A percentile compares a stretch with the other conserved stretches of the same genome.
Conservation (phyloP, 495 filamentous ascomycete genomes). For the Lasiosphaeria hispida region DNA sequence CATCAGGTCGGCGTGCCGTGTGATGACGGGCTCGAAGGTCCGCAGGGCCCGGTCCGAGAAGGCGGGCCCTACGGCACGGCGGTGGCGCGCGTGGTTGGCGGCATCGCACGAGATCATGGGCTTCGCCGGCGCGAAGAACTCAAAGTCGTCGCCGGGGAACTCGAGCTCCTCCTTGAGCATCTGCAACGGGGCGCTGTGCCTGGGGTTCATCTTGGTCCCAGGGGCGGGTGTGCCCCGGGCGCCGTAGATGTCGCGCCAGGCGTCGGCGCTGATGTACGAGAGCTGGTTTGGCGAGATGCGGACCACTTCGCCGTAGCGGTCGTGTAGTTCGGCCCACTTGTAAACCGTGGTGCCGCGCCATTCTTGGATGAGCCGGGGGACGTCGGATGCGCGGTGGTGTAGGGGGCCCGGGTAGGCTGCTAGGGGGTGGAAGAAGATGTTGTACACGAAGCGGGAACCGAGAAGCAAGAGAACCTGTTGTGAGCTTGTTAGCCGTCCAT, state of each 20-base stretch:
- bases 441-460: constrained; percentile 23
- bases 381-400: constrained; percentile 16
- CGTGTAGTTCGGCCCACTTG: constrained; percentile 19
- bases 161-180: constrained; percentile 17
- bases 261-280: constrained; percentile 19
- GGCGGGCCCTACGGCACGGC: constrained; percentile 9
- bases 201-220: not conserved
- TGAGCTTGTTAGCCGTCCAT: not conserved
- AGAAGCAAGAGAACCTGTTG: not conserved
- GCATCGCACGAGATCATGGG: constrained; percentile 20
- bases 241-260: constrained; percentile 29
- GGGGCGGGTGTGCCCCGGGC: not conserved
- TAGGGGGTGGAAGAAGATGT: constrained; percentile 50
- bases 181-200: not conserved
- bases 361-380: constrained; percentile 17
- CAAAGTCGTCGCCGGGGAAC: constrained; percentile 18
- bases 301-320: constrained; percentile 22
- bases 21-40: constrained; percentile 6
- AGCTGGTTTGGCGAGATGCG: constrained; percentile 26
- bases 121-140: constrained; percentile 18
- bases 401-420: constrained; percentile 48
- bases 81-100: constrained; percentile 12
- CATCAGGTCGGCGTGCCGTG: not conserved
- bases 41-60: constrained; percentile 11
- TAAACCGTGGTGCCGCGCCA: constrained; percentile 16